Conservation (phyloP, 768 basidiomycete species). For the Hericium coralloides region DNA sequence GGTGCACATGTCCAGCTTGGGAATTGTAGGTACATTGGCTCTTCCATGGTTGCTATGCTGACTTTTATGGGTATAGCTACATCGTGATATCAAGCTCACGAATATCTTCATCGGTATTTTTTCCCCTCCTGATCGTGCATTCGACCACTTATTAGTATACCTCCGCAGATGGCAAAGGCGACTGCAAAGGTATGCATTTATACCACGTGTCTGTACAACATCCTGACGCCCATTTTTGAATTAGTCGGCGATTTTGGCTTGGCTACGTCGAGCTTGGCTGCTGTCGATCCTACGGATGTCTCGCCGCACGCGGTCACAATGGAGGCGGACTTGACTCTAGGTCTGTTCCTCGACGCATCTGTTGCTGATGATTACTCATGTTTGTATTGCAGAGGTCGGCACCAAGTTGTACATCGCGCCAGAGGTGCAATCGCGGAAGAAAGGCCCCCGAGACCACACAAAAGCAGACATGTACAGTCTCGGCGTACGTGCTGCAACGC, state of each 20-base stretch:
- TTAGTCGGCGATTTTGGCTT: constrained; percentile 90
- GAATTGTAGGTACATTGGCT: constrained; percentile 50
- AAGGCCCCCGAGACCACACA: constrained; percentile 61
- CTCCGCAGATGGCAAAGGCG: constrained; percentile 61
- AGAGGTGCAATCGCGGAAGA: constrained; percentile 61
- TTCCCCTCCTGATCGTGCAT: not conserved
- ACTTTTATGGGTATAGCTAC: constrained; percentile 33
- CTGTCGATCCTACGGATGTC: constrained; percentile 66
- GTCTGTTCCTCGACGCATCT: constrained; percentile 24
- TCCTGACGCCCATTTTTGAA: constrained; percentile 1
- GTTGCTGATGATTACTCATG: not conserved
- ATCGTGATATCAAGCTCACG: constrained; percentile 85
- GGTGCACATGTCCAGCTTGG: constrained; percentile 78
- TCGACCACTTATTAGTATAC: not conserved
- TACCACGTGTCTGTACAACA: not conserved
- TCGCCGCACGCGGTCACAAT: constrained; percentile 33
- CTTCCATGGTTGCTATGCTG: not conserved
- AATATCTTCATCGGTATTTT: constrained; percentile 89
- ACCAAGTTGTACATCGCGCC: constrained; percentile 91
- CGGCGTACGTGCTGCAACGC: constrained; percentile 46
- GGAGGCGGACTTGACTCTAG: constrained; percentile 70
- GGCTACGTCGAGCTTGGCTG: constrained; percentile 74
- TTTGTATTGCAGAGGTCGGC: constrained; percentile 56
- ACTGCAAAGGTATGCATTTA: constrained; percentile 55
- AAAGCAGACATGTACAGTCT: constrained; percentile 96